Percentiles rank a stretch among this genome's conserved stretches.
Conservation (phyloP, 1,284 basidiomycete species). For the Irpex lacteus region DNA sequence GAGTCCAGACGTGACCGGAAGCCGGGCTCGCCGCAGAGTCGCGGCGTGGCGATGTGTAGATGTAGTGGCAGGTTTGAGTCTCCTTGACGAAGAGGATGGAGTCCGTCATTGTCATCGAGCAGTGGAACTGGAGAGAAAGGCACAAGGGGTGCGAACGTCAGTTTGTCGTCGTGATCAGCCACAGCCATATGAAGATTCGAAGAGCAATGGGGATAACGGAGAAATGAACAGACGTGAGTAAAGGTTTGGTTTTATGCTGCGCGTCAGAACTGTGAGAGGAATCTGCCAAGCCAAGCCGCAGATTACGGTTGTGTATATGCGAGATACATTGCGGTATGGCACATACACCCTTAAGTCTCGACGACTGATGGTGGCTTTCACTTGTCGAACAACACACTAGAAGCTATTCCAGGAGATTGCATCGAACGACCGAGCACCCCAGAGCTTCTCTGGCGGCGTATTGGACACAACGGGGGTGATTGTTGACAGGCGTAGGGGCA, state of each 20-base stretch:
- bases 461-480: neutral
- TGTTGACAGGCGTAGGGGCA: constrained; percentile 17
- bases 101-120: constrained; percentile 87
- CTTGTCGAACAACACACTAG: neutral
- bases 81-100: constrained; percentile 90
- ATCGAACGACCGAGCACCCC: neutral
- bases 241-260: neutral
- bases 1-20: constrained; percentile 76
- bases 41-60: constrained; percentile 91
- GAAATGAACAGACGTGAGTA: neutral
- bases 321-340: neutral
- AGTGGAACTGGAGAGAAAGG: constrained; percentile 72
- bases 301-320: neutral
- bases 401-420: neutral
- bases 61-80: constrained; percentile 86
- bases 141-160: no score
- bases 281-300: neutral
- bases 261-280: neutral
- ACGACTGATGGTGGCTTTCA: neutral
- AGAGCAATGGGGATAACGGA: neutral
- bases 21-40: constrained; percentile 87
- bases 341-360: neutral
- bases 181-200: neutral
- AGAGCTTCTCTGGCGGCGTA: neutral
- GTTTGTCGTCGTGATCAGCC: neutral